Evolutionary conservation across 73 alveolate species (phyloP).

Genomic region (Stentor roeselii): DNA sequence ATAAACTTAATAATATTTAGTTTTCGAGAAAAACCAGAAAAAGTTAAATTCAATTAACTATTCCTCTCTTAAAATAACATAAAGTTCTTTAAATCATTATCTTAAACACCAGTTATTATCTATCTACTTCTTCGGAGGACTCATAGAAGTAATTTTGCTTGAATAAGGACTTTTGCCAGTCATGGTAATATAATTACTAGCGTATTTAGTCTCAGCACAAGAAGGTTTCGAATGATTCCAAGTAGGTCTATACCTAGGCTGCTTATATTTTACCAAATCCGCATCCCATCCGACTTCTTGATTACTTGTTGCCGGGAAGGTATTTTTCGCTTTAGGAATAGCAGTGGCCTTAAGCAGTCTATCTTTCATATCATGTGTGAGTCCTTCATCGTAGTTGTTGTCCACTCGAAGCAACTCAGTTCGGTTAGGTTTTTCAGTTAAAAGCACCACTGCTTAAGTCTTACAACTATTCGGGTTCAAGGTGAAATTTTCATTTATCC

Average conservation of each 20-base stretch:
- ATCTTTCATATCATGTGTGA: slow-evolving; percentile 29
- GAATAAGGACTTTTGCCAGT: slow-evolving; percentile 57
- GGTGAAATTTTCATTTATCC: slow-evolving; percentile 51
- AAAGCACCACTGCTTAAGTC: slow-evolving; percentile 28
- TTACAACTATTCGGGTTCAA: slow-evolving; percentile 56
- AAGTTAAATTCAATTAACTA: too few relatives aligned
- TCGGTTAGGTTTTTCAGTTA: slow-evolving; percentile 55
- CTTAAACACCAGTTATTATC: too few relatives aligned
- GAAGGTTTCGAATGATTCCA: slow-evolving; percentile 44
- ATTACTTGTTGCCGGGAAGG: slow-evolving; percentile 51
- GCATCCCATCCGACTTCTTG: slow-evolving; percentile 68
- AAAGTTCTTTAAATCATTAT: too few relatives aligned
- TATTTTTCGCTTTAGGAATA: slow-evolving; percentile 57
- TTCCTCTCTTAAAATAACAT: too few relatives aligned
- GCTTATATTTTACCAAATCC: slow-evolving; percentile 24
- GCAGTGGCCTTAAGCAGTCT: slow-evolving; percentile 49
- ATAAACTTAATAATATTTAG: too few relatives aligned
- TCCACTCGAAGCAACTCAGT: neutral
- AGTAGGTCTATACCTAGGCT: slow-evolving; percentile 37
- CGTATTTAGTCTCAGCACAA: slow-evolving; percentile 63
- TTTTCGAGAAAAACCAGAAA: too few relatives aligned
- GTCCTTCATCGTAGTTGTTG: slow-evolving; percentile 33
- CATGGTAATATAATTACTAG: slow-evolving; percentile 58
- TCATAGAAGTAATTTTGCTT: slow-evolving; percentile 41
- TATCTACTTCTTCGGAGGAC: too few relatives aligned